phyloP scores from a whole-genome alignment of 2,329 filamentous ascomycete species.

The Fusarium floridanum region DNA sequence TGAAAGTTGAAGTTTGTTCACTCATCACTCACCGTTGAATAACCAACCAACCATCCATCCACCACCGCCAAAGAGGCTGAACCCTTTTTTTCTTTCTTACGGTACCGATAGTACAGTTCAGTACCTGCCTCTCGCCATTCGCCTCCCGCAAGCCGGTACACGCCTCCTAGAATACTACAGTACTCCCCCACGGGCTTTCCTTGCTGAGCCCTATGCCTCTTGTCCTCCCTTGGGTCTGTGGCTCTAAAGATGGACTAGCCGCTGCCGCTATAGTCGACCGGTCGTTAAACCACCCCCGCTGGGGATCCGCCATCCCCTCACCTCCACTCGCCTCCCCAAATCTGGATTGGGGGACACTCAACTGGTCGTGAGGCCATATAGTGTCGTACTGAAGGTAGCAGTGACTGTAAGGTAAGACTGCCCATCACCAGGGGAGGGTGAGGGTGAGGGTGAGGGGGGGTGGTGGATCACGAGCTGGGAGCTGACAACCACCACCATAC shows the following conservation, averaged over 20 bases:
- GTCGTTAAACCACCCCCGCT: conserved; percentile 25
- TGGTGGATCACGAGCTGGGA: background rate
- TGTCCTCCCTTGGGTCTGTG: conserved; percentile 24
- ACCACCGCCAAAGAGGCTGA: background rate
- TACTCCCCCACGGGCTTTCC: background rate
- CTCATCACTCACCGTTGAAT: conserved; percentile 11
- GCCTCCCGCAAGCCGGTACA: background rate
- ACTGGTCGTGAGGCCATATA: conserved; percentile 1
- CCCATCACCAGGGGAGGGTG: background rate
- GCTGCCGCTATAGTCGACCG: conserved; percentile 35
- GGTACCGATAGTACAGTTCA: background rate
- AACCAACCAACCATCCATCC: background rate
- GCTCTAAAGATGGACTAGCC: conserved; percentile 36
- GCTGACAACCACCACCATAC: no score
- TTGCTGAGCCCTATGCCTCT: conserved; percentile 14
- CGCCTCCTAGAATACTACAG: background rate
- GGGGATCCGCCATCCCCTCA: conserved; percentile 19
- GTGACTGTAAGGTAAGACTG: conserved; percentile 10
- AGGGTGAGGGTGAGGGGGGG: conserved; percentile 7
- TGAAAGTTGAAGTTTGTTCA: background rate
- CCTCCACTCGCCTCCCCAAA: conserved; percentile 19
- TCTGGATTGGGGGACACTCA: conserved; percentile 9
- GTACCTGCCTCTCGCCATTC: conserved; percentile 7
- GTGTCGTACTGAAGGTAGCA: conserved; percentile 8
- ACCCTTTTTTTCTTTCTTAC: background rate